phyloP scores from a whole-genome alignment of 176 grass and related monocot species.

The Ensete ventricosum region DNA sequence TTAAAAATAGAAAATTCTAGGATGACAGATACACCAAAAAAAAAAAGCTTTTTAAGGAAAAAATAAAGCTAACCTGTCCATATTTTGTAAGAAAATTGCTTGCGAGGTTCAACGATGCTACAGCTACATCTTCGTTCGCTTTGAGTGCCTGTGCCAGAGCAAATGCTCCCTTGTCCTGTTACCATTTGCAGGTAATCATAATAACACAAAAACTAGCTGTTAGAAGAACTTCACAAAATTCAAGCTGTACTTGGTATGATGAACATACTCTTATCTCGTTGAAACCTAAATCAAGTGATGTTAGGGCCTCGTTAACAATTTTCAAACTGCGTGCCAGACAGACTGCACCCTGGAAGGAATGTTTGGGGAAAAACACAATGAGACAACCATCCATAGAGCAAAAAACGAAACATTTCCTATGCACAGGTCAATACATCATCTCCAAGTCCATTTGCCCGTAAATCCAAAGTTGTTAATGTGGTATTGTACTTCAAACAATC shows the following conservation, averaged over 20 bases:
- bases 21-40: constrained; percentile 1
- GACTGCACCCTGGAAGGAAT: constrained; percentile 62
- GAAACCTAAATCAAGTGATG: constrained; percentile 84
- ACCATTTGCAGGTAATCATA: not conserved
- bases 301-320: constrained; percentile 92
- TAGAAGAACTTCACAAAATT: constrained; percentile 7
- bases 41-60: not conserved
- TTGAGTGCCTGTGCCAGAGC: constrained; percentile 89
- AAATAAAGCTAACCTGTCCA: constrained; percentile 57
- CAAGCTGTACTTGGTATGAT: not conserved
- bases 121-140: constrained; percentile 79
- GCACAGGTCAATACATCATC: constrained; percentile 48
- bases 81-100: constrained; percentile 94
- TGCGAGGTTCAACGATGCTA: constrained; percentile 62
- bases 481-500: constrained; percentile 98
- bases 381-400: constrained; percentile 8
- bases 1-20: constrained; percentile 14
- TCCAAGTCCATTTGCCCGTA: constrained; percentile 90
- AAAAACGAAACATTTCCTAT: constrained; percentile 8
- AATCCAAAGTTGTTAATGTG: constrained; percentile 69
- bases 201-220: constrained; percentile 3
- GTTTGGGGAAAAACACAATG: constrained; percentile 13
- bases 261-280: constrained; percentile 88
- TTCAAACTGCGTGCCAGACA: constrained; percentile 85
- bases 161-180: constrained; percentile 87